Conservation (phyloP, 2,329 filamentous ascomycete genomes). For the Chaetomiaceae sp. region DNA sequence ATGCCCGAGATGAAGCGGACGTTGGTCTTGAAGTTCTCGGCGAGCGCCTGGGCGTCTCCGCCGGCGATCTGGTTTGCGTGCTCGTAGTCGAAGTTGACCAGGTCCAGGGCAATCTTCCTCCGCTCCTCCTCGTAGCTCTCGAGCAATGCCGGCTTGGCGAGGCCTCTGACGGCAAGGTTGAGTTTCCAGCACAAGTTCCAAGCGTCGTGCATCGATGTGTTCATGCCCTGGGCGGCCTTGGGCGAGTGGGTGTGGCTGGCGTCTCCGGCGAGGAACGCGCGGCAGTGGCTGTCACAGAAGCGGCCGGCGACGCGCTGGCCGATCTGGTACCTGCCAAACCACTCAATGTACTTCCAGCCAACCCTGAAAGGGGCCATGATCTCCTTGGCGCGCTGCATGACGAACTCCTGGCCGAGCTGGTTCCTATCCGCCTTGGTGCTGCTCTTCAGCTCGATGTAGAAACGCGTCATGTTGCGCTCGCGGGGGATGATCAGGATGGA, state of each 20-base stretch:
- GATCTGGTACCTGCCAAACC: slow-evolving; percentile 70
- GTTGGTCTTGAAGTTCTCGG: slow-evolving; percentile 62
- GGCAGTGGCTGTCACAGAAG: slow-evolving; percentile 58
- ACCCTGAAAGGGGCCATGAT: slow-evolving; percentile 57
- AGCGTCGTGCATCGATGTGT: slow-evolving; percentile 56
- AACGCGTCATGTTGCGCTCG: slow-evolving; percentile 66
- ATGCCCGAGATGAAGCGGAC: slow-evolving; percentile 65
- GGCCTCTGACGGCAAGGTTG: slow-evolving; percentile 50
- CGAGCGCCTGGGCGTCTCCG: slow-evolving; percentile 55
- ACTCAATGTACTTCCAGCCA: slow-evolving; percentile 57
- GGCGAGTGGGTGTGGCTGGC: slow-evolving; percentile 69
- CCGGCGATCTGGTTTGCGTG: slow-evolving; percentile 48
- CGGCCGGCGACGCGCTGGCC: slow-evolving; percentile 66
- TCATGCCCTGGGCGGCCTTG: slow-evolving; percentile 67
- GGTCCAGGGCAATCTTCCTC: slow-evolving; percentile 55
- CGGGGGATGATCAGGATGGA: slow-evolving; percentile 71
- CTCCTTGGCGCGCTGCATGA: slow-evolving; percentile 62
- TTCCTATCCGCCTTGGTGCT: slow-evolving; percentile 38
- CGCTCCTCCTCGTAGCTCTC: slow-evolving; percentile 61
- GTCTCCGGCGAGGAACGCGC: slow-evolving; percentile 67
- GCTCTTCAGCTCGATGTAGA: slow-evolving; percentile 55
- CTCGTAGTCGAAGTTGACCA: slow-evolving; percentile 55
- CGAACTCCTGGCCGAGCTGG: slow-evolving; percentile 57
- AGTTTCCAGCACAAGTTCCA: slow-evolving; percentile 57
- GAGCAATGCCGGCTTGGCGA: slow-evolving; percentile 51